Conservation (phyloP, 106 monocot species). For the Alisma plantagoaquatica region DNA sequence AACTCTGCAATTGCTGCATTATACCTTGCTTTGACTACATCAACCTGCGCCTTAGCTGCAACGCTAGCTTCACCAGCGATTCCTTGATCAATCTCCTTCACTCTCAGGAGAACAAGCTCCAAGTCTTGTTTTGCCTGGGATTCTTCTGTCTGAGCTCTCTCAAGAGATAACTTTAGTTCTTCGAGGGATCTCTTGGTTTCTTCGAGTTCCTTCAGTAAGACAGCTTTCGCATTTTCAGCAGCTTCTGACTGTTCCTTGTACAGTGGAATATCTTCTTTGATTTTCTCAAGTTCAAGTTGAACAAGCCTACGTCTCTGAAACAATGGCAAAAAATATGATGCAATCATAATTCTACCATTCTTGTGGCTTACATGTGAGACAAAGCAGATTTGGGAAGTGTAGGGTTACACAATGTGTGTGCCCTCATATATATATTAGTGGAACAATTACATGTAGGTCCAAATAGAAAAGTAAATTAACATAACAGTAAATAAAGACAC, state of each 20-base stretch:
- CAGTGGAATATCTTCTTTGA: constrained; percentile 26
- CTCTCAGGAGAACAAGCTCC: constrained; percentile 35
- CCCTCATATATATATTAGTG: no score
- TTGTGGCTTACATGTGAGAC: no score
- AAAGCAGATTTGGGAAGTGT: no score
- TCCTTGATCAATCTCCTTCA: constrained; percentile 35
- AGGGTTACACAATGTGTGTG: no score
- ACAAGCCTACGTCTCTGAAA: constrained; percentile 23
- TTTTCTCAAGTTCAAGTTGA: constrained; percentile 27
- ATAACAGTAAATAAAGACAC: no score
- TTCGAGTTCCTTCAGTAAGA: constrained; percentile 33
- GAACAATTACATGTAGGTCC: no score
- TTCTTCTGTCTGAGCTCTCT: constrained; percentile 36
- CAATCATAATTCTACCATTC: no score
- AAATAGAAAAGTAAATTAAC: no score
- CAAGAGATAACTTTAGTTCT: constrained; percentile 33
- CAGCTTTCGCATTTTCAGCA: constrained; percentile 19
- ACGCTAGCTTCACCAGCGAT: constrained; percentile 26
- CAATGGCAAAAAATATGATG: no score
- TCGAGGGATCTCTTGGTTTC: constrained; percentile 25
- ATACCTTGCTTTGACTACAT: constrained; percentile 30
- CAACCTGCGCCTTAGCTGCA: constrained; percentile 29
- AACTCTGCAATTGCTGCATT: constrained; percentile 25
- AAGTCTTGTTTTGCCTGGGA: constrained; percentile 41
- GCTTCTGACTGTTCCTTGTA: constrained; percentile 33